Evolutionary conservation across 371 early-diverging fungal genomes (phyloP).

Genomic region (Phascolomyces articulosus): DNA sequence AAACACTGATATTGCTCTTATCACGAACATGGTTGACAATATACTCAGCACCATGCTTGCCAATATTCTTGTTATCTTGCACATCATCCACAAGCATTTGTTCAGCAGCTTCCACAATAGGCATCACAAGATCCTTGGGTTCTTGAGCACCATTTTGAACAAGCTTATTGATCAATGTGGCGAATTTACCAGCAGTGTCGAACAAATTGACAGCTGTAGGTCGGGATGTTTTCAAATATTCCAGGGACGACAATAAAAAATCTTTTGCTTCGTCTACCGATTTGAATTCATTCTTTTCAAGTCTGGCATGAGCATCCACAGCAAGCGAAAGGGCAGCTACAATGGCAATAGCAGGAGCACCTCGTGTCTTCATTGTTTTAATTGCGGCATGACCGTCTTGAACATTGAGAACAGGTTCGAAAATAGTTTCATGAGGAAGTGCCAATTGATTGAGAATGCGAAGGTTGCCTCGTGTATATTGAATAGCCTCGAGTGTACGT

Average conservation of each 20-base stretch:
- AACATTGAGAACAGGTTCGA: slow-evolving; percentile 67
- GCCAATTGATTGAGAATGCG: slow-evolving; percentile 91
- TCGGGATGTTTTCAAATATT: slow-evolving; percentile 86
- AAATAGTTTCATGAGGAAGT: slow-evolving; percentile 86
- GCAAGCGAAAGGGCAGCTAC: slow-evolving; percentile 92
- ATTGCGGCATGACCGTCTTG: slow-evolving; percentile 89
- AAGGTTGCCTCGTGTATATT: slow-evolving; percentile 69
- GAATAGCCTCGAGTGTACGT: slow-evolving; percentile 76
- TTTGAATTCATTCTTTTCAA: slow-evolving; percentile 33
- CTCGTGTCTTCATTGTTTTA: slow-evolving; percentile 92
- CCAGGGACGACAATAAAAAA: slow-evolving; percentile 69
- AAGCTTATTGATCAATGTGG: slow-evolving; percentile 32
- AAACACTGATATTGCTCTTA: slow-evolving; percentile 59
- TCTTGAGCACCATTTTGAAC: slow-evolving; percentile 23
- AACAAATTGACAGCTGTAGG: slow-evolving; percentile 97
- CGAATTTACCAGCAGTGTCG: slow-evolving; percentile 84
- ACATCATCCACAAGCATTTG: slow-evolving; percentile 88
- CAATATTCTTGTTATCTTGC: slow-evolving; percentile 88
- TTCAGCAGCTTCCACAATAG: slow-evolving; percentile 79
- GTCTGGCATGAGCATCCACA: slow-evolving; percentile 70
- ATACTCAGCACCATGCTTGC: slow-evolving; percentile 76
- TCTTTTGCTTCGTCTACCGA: slow-evolving; percentile 45
- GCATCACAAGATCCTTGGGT: slow-evolving; percentile 48
- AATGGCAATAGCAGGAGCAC: slow-evolving; percentile 97
- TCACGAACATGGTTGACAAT: slow-evolving; percentile 48